A percentile compares a stretch with the other conserved stretches of the same genome.
Evolutionary conservation across 2,329 filamentous ascomycete genomes (phyloP).

Genomic region (Arthrobotrys sphaeroides): DNA sequence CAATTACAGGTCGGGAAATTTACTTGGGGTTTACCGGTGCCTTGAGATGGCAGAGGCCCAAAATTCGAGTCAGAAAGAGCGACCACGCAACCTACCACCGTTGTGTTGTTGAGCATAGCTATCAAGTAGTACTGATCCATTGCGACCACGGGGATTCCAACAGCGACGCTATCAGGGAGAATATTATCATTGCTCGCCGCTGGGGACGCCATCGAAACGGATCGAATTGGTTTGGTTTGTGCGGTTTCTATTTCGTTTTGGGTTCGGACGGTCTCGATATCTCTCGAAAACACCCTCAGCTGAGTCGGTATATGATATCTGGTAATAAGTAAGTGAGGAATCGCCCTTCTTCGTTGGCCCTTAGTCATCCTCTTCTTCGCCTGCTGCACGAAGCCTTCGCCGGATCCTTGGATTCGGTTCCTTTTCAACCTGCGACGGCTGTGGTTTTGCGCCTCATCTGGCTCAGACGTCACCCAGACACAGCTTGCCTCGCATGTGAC

Average conservation of each 20-base stretch:
- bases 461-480: constrained; percentile 30
- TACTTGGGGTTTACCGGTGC: constrained; percentile 8
- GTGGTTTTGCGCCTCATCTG: constrained; percentile 42
- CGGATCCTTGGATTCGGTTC: constrained; percentile 12
- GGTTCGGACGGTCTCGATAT: constrained; percentile 5
- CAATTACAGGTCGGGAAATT: constrained; percentile 27
- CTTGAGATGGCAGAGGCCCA: constrained; percentile 1
- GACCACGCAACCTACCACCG: neutral
- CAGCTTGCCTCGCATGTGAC: constrained; percentile 41
- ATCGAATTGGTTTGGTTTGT: neutral
- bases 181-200: neutral
- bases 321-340: constrained; percentile 4
- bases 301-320: constrained; percentile 17
- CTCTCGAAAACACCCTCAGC: constrained; percentile 33
- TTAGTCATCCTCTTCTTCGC: neutral
- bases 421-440: constrained; percentile 29
- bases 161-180: neutral
- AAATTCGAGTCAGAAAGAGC: constrained; percentile 2
- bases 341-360: neutral
- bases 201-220: neutral
- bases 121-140: neutral
- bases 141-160: neutral
- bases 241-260: neutral
- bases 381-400: neutral
- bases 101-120: constrained; percentile 5